phyloP scores from a whole-genome alignment of 2,329 filamentous ascomycete species.

The Akanthomyces dipterigenus region DNA sequence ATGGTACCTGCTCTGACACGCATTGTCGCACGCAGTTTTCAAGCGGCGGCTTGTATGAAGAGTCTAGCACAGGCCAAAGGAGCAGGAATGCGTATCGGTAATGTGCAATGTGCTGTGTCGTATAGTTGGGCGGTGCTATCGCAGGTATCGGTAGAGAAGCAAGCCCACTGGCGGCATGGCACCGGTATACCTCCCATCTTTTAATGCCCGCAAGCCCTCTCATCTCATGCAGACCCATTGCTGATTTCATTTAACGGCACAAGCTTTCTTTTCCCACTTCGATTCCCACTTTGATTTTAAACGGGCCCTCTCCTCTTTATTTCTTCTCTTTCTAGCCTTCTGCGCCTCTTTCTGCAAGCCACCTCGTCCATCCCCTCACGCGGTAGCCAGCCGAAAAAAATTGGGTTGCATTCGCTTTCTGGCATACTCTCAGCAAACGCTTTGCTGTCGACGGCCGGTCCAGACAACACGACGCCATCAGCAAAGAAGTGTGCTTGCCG shows the following conservation, averaged over 20 bases:
- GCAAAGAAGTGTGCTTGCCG: not conserved
- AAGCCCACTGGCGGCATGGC: not conserved
- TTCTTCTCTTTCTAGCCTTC: constrained; percentile 4
- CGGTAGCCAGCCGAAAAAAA: no score
- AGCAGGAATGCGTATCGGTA: not conserved
- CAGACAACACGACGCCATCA: constrained; percentile 1
- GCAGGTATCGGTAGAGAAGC: not conserved
- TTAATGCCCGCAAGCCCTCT: constrained; percentile 1
- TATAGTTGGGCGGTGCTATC: not conserved
- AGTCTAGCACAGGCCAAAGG: not conserved
- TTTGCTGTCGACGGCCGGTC: constrained; percentile 8
- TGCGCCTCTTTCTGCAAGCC: constrained; percentile 9
- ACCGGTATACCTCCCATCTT: not conserved
- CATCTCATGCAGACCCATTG: not conserved
- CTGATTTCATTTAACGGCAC: not conserved
- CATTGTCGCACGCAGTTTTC: constrained; percentile 2
- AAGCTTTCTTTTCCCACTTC: not conserved
- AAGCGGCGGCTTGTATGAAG: not conserved
- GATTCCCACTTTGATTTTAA: not conserved
- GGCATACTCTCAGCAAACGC: constrained; percentile 1
- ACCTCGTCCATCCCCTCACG: constrained; percentile 1
- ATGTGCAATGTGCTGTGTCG: not conserved
- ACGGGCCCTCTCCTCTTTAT: not conserved
- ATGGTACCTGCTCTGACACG: constrained; percentile 4
- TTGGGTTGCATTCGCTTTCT: constrained; percentile 4